Evolutionary conservation across 495 filamentous ascomycete genomes (phyloP).

Genomic region (Elaphomyces granulatus): DNA sequence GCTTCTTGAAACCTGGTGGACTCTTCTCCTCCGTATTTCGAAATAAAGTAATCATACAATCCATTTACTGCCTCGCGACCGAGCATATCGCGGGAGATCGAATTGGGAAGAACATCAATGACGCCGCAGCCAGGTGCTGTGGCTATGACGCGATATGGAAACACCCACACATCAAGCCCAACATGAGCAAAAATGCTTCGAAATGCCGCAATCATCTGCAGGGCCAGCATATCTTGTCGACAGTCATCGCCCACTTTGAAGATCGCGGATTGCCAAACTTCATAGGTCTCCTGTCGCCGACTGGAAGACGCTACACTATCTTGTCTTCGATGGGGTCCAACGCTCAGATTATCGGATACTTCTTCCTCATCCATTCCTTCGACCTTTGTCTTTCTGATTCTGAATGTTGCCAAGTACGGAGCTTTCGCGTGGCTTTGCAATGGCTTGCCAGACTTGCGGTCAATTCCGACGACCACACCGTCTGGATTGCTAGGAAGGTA

Average conservation of each 20-base stretch:
- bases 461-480: slow-evolving; percentile 91
- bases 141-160: slow-evolving; percentile 95
- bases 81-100: slow-evolving; percentile 96
- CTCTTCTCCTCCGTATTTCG: slow-evolving; percentile 92
- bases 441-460: slow-evolving; percentile 93
- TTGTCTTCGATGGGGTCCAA: no score
- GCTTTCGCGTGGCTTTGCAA: slow-evolving; percentile 96
- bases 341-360: neutral
- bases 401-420: slow-evolving; percentile 97
- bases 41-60: slow-evolving; percentile 94
- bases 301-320: no score
- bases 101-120: slow-evolving; percentile 94
- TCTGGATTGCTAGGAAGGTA: slow-evolving; percentile 97
- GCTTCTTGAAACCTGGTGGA: slow-evolving; percentile 90
- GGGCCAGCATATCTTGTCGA: slow-evolving; percentile 86
- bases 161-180: slow-evolving; percentile 92
- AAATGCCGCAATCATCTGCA: slow-evolving; percentile 97
- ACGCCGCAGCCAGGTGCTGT: slow-evolving; percentile 96
- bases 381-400: slow-evolving; percentile 66
- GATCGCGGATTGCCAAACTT: slow-evolving; percentile 97
- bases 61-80: slow-evolving; percentile 96
- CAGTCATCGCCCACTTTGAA: slow-evolving; percentile 99
- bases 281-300: slow-evolving; percentile 42
- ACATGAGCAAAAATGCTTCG: slow-evolving; percentile 88
- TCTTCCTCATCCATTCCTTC: slow-evolving; percentile 7